phyloP scores from a whole-genome alignment of 108 stramenopile genomes.

The Skeletonema grethae region DNA sequence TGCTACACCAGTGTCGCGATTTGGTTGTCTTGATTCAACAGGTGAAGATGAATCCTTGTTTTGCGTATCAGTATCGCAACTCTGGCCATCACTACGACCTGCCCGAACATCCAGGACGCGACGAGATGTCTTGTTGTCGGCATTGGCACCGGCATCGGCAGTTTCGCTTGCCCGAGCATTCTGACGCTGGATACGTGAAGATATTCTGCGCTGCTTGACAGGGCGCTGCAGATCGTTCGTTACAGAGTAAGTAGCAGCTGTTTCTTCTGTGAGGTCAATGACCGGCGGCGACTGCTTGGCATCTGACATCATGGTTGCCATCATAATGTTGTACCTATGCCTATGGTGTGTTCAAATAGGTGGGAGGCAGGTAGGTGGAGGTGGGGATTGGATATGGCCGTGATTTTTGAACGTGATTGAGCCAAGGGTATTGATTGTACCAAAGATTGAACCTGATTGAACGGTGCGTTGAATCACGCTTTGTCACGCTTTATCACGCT shows the following conservation, averaged over 20 bases:
- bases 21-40: neutral
- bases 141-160: no score
- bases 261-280: neutral
- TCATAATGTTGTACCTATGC: no score
- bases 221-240: neutral
- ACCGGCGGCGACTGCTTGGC: neutral
- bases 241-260: neutral
- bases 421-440: no score
- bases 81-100: neutral
- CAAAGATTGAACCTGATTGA: no score
- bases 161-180: no score
- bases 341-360: no score
- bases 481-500: no score
- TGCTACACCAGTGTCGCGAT: neutral
- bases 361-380: no score
- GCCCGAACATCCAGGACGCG: neutral
- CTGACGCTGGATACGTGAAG: neutral
- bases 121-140: neutral
- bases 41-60: neutral
- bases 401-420: no score
- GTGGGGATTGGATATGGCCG: no score
- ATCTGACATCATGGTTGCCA: neutral
- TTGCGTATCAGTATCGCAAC: neutral
- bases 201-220: neutral
- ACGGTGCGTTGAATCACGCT: no score